Evolutionary conservation across 176 grass and related monocot species (phyloP).

Genomic region (Lolium perenne): DNA sequence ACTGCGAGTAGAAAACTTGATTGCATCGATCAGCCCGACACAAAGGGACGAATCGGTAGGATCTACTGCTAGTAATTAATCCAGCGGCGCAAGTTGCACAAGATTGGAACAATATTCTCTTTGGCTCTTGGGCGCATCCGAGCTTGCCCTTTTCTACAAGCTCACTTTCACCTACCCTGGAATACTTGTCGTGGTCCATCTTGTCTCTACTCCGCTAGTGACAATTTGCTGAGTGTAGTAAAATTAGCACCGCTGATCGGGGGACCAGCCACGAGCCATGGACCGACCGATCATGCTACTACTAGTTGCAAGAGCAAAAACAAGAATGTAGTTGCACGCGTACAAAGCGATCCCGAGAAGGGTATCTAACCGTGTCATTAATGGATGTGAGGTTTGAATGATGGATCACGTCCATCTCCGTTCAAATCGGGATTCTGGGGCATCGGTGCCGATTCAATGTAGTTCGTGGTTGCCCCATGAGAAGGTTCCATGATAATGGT

Average conservation of each 20-base stretch:
- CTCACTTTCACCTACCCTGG: constrained; percentile 23
- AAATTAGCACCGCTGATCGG: not conserved
- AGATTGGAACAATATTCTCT: not conserved
- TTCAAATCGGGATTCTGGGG: not conserved
- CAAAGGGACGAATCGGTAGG: not conserved
- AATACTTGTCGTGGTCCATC: constrained; percentile 3
- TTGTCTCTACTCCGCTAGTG: constrained; percentile 1
- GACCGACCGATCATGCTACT: not conserved
- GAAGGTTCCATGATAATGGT: constrained; percentile 31
- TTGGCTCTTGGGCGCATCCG: constrained; percentile 13
- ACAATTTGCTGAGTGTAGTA: not conserved
- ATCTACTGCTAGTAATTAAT: not conserved
- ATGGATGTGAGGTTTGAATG: constrained; percentile 31
- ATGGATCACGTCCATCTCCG: not conserved
- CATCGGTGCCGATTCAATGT: not conserved
- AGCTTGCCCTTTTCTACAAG: not conserved
- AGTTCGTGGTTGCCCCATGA: not conserved
- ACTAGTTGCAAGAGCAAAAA: not conserved
- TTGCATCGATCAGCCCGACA: not conserved
- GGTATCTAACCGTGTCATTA: not conserved
- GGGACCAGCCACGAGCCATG: constrained; percentile 2
- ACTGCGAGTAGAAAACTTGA: not conserved
- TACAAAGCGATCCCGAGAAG: not conserved
- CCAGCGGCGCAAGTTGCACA: not conserved
- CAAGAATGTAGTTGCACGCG: not conserved